Conservation (phyloP, 1,139 yeast species). For the Candida frijolesensis region DNA sequence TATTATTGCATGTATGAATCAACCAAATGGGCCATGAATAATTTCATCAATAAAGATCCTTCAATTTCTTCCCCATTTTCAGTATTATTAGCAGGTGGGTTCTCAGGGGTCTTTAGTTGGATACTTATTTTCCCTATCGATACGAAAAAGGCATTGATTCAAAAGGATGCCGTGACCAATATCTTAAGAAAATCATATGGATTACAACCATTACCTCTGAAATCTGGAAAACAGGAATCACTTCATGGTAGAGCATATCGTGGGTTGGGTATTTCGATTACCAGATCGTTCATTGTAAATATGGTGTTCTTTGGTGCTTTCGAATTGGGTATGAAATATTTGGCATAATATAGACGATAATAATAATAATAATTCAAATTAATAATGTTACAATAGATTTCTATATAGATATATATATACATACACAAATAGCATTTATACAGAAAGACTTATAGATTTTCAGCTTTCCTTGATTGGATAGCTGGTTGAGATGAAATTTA, state of each 20-base stretch:
- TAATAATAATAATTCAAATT: not conserved
- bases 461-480: not conserved
- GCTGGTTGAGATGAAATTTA: not conserved
- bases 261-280: slow-evolving; percentile 74
- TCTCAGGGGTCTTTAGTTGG: slow-evolving; percentile 79
- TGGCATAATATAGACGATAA: slow-evolving; percentile 10
- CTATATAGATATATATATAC: slow-evolving; percentile 1
- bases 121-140: slow-evolving; percentile 75
- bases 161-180: slow-evolving; percentile 70
- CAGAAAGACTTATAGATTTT: not conserved
- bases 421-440: not conserved
- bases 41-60: slow-evolving; percentile 33
- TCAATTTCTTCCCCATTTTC: slow-evolving; percentile 35
- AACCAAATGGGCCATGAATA: slow-evolving; percentile 51
- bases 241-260: slow-evolving; percentile 60
- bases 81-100: slow-evolving; percentile 68
- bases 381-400: slow-evolving; percentile 3
- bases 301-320: slow-evolving; percentile 75
- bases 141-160: slow-evolving; percentile 73
- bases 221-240: slow-evolving; percentile 31
- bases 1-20: slow-evolving; percentile 80
- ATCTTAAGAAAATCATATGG: slow-evolving; percentile 57
- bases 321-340: slow-evolving; percentile 63
- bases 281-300: slow-evolving; percentile 71
- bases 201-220: slow-evolving; percentile 33